Conservation (phyloP, 2,329 filamentous ascomycete genomes). For the Verticillium klebahnii region DNA sequence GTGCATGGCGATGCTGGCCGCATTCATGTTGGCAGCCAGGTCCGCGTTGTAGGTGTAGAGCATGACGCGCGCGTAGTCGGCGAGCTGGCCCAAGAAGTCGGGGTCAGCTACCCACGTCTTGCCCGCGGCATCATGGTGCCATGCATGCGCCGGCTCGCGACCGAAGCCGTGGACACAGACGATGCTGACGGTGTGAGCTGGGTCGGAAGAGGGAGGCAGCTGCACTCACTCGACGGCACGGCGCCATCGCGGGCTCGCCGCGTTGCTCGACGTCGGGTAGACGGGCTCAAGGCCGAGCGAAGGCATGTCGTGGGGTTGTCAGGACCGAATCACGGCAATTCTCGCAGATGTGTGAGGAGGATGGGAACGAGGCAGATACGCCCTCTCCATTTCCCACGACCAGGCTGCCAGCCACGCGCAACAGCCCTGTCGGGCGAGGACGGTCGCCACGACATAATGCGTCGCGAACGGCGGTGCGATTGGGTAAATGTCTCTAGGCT, state of each 20-base stretch:
- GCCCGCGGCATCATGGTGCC: constrained; percentile 17
- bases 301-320: constrained; percentile 4
- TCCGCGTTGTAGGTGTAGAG: constrained; percentile 18
- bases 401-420: neutral
- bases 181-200: constrained; percentile 9
- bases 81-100: constrained; percentile 15
- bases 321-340: neutral
- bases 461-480: neutral
- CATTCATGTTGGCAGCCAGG: constrained; percentile 16
- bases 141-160: constrained; percentile 12
- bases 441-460: neutral
- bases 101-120: constrained; percentile 19
- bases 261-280: constrained; percentile 3
- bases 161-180: constrained; percentile 19
- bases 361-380: neutral
- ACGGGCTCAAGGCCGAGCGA: constrained; percentile 9
- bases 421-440: neutral
- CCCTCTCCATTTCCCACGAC: neutral
- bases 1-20: constrained; percentile 17
- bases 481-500: neutral
- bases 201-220: neutral
- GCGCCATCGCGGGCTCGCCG: constrained; percentile 5
- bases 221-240: constrained; percentile 4
- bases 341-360: neutral
- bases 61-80: constrained; percentile 13